These are phyloP conservation scores for Isatis tinctoria DNA, from an alignment of 345 rosid genomes.

Conservation along the genomic window DNA sequence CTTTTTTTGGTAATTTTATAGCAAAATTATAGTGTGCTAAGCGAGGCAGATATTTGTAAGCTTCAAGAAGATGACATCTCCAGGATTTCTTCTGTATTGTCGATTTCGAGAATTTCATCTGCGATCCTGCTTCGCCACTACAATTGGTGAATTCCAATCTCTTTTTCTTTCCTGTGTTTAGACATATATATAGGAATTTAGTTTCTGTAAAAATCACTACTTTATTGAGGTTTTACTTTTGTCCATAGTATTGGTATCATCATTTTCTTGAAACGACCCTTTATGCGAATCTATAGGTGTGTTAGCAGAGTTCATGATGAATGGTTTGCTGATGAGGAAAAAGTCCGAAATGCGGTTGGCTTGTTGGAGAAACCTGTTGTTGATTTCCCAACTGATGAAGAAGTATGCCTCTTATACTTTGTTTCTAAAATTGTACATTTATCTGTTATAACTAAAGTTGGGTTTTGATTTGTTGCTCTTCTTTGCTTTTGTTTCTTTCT, in stretches of 20 bases:
- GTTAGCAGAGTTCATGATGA: conserved; percentile 78
- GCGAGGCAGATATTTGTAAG: conserved; percentile 60
- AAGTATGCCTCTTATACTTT: conserved; percentile 36
- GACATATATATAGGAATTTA: neutral
- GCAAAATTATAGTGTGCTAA: conserved; percentile 60
- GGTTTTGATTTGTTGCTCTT: neutral
- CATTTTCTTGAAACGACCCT: neutral
- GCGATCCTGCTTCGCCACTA: conserved; percentile 55
- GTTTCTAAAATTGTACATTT: neutral
- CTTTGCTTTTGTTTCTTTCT: neutral
- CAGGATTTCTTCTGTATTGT: conserved; percentile 59
- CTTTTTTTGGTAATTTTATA: conserved; percentile 23
- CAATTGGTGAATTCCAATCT: conserved; percentile 47
- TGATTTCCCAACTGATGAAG: conserved; percentile 37
- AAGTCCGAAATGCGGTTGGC: conserved; percentile 68
- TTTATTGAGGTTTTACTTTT: neutral
- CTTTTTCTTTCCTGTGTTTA: neutral
- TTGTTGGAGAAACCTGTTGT: conserved; percentile 53
- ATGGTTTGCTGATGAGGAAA: conserved; percentile 88
- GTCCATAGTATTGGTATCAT: neutral
- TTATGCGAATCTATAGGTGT: conserved; percentile 42
- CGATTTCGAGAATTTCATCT: conserved; percentile 52
- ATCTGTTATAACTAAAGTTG: neutral
- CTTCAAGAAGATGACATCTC: conserved; percentile 68
- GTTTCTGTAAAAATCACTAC: neutral